Conservation (phyloP, 352 stramenopile genomes). For the Pythium grandisporangium region DNA sequence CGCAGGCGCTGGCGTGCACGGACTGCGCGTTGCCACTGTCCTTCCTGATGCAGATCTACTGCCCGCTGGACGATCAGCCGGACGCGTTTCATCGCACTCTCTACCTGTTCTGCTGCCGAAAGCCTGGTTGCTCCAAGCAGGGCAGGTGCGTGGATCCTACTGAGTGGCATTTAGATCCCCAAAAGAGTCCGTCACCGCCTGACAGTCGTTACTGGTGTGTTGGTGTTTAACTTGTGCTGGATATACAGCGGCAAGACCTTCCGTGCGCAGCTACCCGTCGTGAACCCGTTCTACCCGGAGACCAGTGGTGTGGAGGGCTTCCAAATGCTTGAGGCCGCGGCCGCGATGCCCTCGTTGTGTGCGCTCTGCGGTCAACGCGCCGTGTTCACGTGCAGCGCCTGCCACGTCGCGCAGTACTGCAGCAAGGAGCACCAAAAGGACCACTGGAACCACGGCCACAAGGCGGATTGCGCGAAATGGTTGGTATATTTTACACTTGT, state of each 20-base stretch:
- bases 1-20: conserved; percentile 30
- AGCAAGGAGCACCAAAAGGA: conserved; percentile 72
- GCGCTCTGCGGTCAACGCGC: conserved; percentile 54
- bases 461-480: conserved; percentile 47
- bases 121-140: conserved; percentile 35
- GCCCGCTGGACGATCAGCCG: conserved; percentile 75
- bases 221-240: neutral
- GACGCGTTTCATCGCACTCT: conserved; percentile 91
- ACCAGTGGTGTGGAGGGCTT: conserved; percentile 30
- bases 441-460: conserved; percentile 69
- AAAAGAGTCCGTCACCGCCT: too few species aligned
- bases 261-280: conserved; percentile 77
- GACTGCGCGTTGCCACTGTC: conserved; percentile 41
- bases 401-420: conserved; percentile 72
- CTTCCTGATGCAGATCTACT: conserved; percentile 91
- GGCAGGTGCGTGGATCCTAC: conserved; percentile 26
- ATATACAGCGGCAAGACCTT: conserved; percentile 51
- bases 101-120: conserved; percentile 90
- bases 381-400: conserved; percentile 59
- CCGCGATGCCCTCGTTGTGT: conserved; percentile 31
- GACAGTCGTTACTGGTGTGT: too few species aligned
- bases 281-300: conserved; percentile 87
- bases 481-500: too few species aligned
- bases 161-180: too few species aligned
- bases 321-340: neutral